A percentile compares a stretch with the other conserved stretches of the same genome.
phyloP scores from a whole-genome alignment of 768 basidiomycete genomes.

The Leccinum boreale region DNA sequence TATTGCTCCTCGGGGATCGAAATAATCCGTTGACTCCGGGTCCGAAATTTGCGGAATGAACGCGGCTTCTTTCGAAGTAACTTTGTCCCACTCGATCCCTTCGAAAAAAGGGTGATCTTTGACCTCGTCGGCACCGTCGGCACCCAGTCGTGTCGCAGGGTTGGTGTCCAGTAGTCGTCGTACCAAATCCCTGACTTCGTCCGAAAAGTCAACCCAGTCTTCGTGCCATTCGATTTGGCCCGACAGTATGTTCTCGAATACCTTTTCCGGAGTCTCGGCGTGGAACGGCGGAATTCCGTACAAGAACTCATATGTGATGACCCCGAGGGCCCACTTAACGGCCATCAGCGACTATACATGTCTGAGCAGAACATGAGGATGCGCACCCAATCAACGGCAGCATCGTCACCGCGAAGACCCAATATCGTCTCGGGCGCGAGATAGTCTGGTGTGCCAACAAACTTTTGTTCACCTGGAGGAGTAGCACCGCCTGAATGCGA shows the following conservation, averaged over 20 bases:
- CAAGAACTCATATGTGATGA: conserved; percentile 97
- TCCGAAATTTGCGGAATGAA: conserved; percentile 96
- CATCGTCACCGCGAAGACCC: conserved; percentile 92
- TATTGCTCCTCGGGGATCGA: conserved; percentile 92
- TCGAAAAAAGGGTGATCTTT: conserved; percentile 89
- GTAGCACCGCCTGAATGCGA: conserved; percentile 63
- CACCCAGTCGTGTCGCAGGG: conserved; percentile 76
- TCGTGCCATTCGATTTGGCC: conserved; percentile 95
- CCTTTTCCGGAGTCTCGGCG: conserved; percentile 93
- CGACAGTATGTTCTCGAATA: conserved; percentile 97
- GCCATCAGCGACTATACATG: conserved; percentile 10
- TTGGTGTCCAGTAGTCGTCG: conserved; percentile 79
- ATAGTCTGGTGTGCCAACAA: conserved; percentile 98
- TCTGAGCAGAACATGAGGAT: conserved; percentile 16
- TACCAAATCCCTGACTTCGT: conserved; percentile 90
- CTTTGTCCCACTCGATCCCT: conserved; percentile 90
- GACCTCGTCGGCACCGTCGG: conserved; percentile 86
- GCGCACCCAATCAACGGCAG: conserved; percentile 93
- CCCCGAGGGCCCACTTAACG: conserved; percentile 93
- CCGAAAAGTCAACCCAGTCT: conserved; percentile 83
- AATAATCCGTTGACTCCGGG: conserved; percentile 99
- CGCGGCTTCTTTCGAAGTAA: conserved; percentile 83
- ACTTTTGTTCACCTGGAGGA: conserved; percentile 84
- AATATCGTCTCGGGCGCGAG: conserved; percentile 94
- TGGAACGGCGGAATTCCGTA: conserved; percentile 98